Base-by-base conservation (phyloP, 768 basidiomycete species). In the Auriscalpium microsporum region DNA sequence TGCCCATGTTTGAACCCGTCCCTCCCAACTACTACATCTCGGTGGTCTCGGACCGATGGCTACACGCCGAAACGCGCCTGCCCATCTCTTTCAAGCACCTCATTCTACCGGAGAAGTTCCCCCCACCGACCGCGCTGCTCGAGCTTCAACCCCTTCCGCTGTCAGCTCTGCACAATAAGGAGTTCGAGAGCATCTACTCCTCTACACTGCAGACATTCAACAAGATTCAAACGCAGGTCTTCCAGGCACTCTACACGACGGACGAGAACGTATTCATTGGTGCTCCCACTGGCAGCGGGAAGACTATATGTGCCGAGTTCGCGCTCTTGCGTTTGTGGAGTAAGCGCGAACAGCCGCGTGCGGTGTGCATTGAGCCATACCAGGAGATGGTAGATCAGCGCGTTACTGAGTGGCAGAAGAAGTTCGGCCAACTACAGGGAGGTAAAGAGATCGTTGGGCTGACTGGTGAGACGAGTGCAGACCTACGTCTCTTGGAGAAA, bases 1-100 rank as follows among this genome's bases (percentile, higher is more conserved):
- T 97, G 2, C 93, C 94, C 0, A 95, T 99, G 82, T 91, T 87
- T 63, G 95, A 98, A 64, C 95, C 96, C 0, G 87, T 96, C 13
- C 95, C 96, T 17, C 96, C 96, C 1, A 98, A 98, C 69, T 98
- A 98, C 74, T 98, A 92, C 69, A 93, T 99, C 66, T 92, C 90
- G 8, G 75, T 98, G 55, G 81, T 95, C 57, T 95, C 94, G 3
- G 95, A 99, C 66, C 82, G 91, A 36, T 99, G 96, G 95, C 64
- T 97, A 38, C 94, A 98, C 62, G 82, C 94, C 1, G 94, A 97
- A 71, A 98, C 94, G 0, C 83, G 92, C 10, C 75, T 98, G 0
- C 94, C 96, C 0, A 89, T 98, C 50, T 94, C 92, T 1, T 98
- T 99, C 83, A 96, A 95, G 69, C 94, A 98, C 66, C 82, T 99